phyloP scores from a whole-genome alignment of 2,329 filamentous ascomycete genomes.

The Microascus cirrosus region DNA sequence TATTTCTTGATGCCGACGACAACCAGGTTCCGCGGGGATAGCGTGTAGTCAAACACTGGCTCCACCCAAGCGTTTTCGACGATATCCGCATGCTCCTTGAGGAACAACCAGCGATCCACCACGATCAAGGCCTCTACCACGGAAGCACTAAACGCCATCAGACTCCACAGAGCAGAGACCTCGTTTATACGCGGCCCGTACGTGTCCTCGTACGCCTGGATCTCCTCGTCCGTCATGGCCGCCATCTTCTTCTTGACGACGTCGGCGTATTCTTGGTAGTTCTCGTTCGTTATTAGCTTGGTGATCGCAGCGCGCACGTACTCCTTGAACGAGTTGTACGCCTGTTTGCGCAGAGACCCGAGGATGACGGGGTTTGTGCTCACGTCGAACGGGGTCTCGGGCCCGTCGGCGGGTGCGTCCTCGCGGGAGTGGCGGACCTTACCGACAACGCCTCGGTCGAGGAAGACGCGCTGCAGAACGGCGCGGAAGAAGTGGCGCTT shows the following conservation, averaged over 20 bases:
- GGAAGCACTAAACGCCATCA: constrained; percentile 92
- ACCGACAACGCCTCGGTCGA: constrained; percentile 69
- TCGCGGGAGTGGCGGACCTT: constrained; percentile 34
- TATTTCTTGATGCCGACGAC: constrained; percentile 78
- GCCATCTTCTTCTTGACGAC: constrained; percentile 56
- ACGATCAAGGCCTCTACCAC: constrained; percentile 87
- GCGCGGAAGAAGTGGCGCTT: constrained; percentile 87
- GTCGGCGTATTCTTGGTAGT: constrained; percentile 46
- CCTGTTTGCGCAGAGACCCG: constrained; percentile 69
- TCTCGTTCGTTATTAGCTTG: constrained; percentile 53
- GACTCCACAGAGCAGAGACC: constrained; percentile 75
- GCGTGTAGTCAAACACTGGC: constrained; percentile 76
- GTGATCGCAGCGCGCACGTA: constrained; percentile 74
- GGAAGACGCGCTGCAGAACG: constrained; percentile 80
- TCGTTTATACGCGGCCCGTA: constrained; percentile 65
- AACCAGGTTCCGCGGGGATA: constrained; percentile 84
- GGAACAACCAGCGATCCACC: constrained; percentile 77
- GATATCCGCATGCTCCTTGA: constrained; percentile 63
- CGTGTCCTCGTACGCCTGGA: constrained; percentile 54
- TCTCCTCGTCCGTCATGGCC: constrained; percentile 61
- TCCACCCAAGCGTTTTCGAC: constrained; percentile 81
- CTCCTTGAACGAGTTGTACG: constrained; percentile 61
- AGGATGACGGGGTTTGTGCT: constrained; percentile 76
- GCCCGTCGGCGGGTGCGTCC: constrained; percentile 7
- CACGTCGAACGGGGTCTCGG: constrained; percentile 32